Conservation (phyloP, 1,284 basidiomycete genomes). For the Athelia sp. region DNA sequence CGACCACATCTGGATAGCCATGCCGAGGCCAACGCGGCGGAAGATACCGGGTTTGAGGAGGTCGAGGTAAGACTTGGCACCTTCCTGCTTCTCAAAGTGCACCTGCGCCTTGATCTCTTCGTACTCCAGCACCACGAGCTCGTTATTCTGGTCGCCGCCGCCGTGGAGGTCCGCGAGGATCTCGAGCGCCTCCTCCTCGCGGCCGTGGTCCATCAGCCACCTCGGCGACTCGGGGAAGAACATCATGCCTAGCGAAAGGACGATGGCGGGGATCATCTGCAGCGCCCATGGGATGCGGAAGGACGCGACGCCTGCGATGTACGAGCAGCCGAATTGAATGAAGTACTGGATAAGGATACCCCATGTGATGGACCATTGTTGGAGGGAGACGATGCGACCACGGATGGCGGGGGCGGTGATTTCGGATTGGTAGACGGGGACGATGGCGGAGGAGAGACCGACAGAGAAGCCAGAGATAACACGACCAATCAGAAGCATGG, state of each 20-base stretch:
- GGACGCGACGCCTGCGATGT: conserved; percentile 62
- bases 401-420: conserved; percentile 66
- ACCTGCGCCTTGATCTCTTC: conserved; percentile 75
- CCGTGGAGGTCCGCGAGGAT: conserved; percentile 81
- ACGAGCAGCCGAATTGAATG: conserved; percentile 70
- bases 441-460: conserved; percentile 53
- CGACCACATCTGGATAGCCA: conserved; percentile 60
- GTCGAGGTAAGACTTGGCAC: conserved; percentile 68
- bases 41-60: conserved; percentile 55
- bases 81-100: conserved; percentile 61
- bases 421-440: conserved; percentile 73
- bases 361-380: conserved; percentile 79
- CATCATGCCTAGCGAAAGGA: conserved; percentile 66
- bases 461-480: conserved; percentile 58
- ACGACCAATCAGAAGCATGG: conserved; percentile 65
- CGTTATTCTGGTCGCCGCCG: conserved; percentile 54
- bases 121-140: conserved; percentile 74
- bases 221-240: conserved; percentile 65
- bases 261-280: conserved; percentile 70
- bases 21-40: conserved; percentile 55
- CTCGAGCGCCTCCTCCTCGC: conserved; percentile 67
- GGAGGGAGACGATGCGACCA: conserved; percentile 70
- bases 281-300: conserved; percentile 80
- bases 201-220: conserved; percentile 59
- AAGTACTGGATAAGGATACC: conserved; percentile 74